Percentiles rank a stretch among this genome's conserved stretches.
phyloP scores from a whole-genome alignment of 2,329 filamentous ascomycete genomes.

The Chaetothyriales sp. region DNA sequence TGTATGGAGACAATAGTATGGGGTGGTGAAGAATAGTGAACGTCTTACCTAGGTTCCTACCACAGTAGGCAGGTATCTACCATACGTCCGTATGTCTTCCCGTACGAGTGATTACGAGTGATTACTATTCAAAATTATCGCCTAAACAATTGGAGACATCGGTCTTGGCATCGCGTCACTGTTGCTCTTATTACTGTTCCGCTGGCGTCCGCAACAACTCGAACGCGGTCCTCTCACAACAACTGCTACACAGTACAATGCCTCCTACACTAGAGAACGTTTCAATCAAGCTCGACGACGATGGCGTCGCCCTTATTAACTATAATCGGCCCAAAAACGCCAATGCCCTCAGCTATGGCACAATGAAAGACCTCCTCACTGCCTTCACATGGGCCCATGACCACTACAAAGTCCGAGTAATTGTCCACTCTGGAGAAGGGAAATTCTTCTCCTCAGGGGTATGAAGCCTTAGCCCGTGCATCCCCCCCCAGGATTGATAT shows the following conservation, averaged over 20 bases:
- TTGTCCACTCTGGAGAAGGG: constrained; percentile 6
- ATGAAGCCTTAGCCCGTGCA: not conserved
- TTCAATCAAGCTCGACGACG: constrained; percentile 1
- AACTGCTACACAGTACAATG: not conserved
- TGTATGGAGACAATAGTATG: no score
- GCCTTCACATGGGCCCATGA: constrained; percentile 2
- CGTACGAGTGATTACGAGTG: no score
- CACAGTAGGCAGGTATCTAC: no score
- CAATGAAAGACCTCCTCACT: constrained; percentile 2
- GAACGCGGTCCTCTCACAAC: not conserved
- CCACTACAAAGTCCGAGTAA: constrained; percentile 1
- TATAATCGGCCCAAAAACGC: constrained; percentile 5
- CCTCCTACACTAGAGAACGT: constrained; percentile 1
- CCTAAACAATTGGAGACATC: no score
- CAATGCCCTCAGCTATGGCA: constrained; percentile 1
- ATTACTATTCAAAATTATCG: no score
- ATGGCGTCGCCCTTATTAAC: constrained; percentile 3
- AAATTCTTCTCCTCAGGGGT: constrained; percentile 5
- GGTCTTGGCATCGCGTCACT: not conserved
- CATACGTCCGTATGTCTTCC: no score
- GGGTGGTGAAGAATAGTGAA: no score
- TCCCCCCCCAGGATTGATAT: not conserved
- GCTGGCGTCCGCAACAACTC: not conserved
- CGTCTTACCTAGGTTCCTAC: no score
- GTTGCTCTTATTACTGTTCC: not conserved